A percentile compares a stretch with the other conserved stretches of the same genome.
Conservation (phyloP, 2,329 filamentous ascomycete species). For the Diaporthe sp. region DNA sequence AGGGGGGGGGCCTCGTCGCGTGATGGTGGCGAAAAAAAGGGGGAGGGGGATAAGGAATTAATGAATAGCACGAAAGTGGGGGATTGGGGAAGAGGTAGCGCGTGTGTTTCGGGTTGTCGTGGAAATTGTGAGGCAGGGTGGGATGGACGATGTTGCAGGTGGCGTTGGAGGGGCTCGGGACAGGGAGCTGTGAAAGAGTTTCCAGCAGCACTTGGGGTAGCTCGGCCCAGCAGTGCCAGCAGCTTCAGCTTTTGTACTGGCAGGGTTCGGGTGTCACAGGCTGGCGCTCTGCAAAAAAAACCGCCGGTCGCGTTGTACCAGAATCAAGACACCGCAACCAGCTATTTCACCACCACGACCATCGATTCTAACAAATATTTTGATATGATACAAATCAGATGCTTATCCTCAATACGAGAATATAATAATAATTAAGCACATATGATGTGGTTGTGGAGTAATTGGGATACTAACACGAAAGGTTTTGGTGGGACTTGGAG, state of each 20-base stretch:
- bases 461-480: no score
- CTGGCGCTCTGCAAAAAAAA: no score
- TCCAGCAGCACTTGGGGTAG: background rate
- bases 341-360: no score
- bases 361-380: no score
- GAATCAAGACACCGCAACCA: no score
- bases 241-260: background rate
- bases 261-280: background rate
- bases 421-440: no score
- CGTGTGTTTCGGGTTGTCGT: conserved; percentile 15
- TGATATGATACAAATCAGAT: no score
- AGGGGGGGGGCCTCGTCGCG: background rate
- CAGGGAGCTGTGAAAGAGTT: conserved; percentile 6
- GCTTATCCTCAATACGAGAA: no score
- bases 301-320: no score
- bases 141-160: conserved; percentile 18
- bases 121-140: conserved; percentile 1
- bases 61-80: background rate
- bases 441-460: no score
- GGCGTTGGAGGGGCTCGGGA: conserved; percentile 9
- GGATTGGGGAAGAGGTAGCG: background rate
- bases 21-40: conserved; percentile 1
- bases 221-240: background rate
- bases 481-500: no score
- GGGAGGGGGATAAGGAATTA: no score